A percentile compares a stretch with the other conserved stretches of the same genome.
phyloP scores from a whole-genome alignment of 768 basidiomycete genomes.

The Tulasnella sp. region DNA sequence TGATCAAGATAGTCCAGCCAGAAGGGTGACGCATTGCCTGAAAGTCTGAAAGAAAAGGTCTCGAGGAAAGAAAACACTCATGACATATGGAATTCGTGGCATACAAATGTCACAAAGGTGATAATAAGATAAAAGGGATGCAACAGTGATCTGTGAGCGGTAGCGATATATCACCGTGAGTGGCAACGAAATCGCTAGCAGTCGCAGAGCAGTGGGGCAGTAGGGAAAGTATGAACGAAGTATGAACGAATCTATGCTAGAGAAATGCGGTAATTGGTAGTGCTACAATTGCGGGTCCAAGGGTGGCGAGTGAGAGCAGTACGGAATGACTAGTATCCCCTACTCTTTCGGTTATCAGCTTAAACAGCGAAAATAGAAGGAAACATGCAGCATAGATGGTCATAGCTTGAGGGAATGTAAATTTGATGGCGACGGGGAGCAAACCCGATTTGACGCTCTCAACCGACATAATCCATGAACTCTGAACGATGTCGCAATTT shows the following conservation, averaged over 20 bases:
- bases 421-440: not conserved
- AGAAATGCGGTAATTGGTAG: not conserved
- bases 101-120: too few species aligned
- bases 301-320: not conserved
- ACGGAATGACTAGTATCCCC: not conserved
- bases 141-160: not conserved
- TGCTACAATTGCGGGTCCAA: not conserved
- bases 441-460: slow-evolving; percentile 5
- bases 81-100: too few species aligned
- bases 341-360: not conserved
- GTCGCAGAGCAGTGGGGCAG: not conserved
- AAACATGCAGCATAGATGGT: not conserved
- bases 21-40: too few species aligned
- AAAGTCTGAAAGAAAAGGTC: too few species aligned
- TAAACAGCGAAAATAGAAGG: not conserved
- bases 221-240: too few species aligned
- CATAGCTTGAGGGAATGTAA: not conserved
- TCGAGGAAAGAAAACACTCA: too few species aligned
- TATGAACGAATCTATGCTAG: not conserved
- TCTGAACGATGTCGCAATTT: not conserved
- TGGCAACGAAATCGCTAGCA: too few species aligned
- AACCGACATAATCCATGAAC: not conserved
- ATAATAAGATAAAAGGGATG: too few species aligned
- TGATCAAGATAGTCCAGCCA: too few species aligned
- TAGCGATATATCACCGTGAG: too few species aligned